Evolutionary conservation across 2,329 filamentous ascomycete species (phyloP), one percentile per base, ranked within the genome.

Genomic region (Aspergillus sp.): DNA sequence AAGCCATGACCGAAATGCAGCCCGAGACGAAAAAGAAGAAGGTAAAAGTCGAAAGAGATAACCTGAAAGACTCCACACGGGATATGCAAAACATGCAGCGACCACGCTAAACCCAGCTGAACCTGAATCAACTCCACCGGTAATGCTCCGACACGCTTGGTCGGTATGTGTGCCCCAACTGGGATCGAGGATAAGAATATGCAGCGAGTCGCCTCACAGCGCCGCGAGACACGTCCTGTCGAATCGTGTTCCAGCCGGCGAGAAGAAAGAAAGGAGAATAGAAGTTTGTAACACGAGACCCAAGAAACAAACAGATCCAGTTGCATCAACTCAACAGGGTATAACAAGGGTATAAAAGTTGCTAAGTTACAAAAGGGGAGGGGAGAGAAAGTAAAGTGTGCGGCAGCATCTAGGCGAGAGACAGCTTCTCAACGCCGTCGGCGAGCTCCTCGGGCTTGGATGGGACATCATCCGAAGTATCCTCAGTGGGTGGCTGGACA

Each of bases 61-160:
- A 42, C 11, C 16, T 17, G 20, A 42, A 42, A 42, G 40, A 42
- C 40, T 42, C 40, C 40, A 17, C 40, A 42, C 40, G 19, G 19
- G 40, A 19, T 47, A 52, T 47, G 49, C 49, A 52, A 52, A 29
- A 34, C 11, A 42, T 42, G 40, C 40, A 42, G 40, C 40, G 40
- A 42, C 17, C 40, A 41, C 49, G 49, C 49, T 52, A 49, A 49
- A 42, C 40, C 40, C 40, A 42, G 40, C 38, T 43, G 46, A 40
- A 47, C 44, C 49, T 45, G 49, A 51, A 52, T 47, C 49, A 52
- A 52, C 49, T 52, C 49, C 49, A 42, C 49, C 49, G 31, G 49
- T 45, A 52, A 52, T 52, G 49, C 49, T 47, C 49, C 49, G 49
- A 52, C 44, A 47, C 42, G 49, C 49, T 32, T 14, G 19, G 44